Evolutionary conservation across 1,284 basidiomycete species (phyloP), one percentile per base, ranked within the genome.

Genomic region (Boletus holoroseus): DNA sequence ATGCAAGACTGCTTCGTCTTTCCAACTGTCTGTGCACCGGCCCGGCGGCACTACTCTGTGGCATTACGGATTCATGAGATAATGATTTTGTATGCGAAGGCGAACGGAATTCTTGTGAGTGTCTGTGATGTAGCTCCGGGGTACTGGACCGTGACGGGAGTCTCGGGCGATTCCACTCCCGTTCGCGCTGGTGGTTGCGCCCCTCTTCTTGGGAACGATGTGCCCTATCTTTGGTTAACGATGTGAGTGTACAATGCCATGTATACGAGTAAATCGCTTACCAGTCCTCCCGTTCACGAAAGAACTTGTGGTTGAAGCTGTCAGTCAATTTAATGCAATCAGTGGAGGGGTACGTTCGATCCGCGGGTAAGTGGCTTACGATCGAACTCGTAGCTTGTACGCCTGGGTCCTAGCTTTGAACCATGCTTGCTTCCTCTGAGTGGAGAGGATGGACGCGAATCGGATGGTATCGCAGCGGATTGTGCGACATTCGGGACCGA

Each of bases 141-240:
- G 68, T 67, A 39, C 28, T 49, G 35, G 69, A 51, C 22, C 49
- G 53, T 28, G 64, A 55, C 11, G 47, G 47, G 12, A 47, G 27
- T 43, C 59, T 66, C 15, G 67, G 62, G 31, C 61, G 67, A 51
- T 68, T 68, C 73, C 73, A 68, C 44, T 71, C 68, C 40, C 61
- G 65, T 54, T 74, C 72, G 31, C 61, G 68, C 43, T 68, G 67
- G 34, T 64, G 63, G 18, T 56, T 52, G 22, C 44, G 59, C 24
- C 62, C 62, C 22, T 62, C 62, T 46, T 62, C 60, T 39, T 54
- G 60, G 45, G 57, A 42, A 24, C 1, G 58, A 45, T 54, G 56
- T 16, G 45, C 50, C 44, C 34, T 50, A 28, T 41, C 59, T 61
- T 58, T 40, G 22, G 26, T 28, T 24, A 36, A 44, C 22, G 35